A percentile compares a stretch with the other conserved stretches of the same genome.
These are phyloP conservation scores for Solanum hybrid DNA, from an alignment of 305 asterid genomes.

Conservation along the genomic window DNA sequence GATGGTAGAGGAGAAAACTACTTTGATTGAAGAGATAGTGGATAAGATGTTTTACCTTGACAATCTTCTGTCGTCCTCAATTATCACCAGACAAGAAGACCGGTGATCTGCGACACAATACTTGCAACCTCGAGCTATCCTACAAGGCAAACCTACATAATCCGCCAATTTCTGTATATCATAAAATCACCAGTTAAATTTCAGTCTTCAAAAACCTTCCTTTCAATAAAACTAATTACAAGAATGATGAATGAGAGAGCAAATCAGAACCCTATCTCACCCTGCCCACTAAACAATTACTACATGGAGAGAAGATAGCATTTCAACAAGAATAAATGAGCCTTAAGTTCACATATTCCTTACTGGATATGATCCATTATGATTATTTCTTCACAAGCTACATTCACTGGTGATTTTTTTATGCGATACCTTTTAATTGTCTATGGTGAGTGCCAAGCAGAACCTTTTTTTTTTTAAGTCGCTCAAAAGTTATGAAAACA, in stretches of 20 bases:
- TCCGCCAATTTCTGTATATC: slow-evolving; percentile 83
- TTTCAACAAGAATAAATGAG: not conserved
- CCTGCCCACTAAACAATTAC: not conserved
- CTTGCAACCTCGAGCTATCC: slow-evolving; percentile 92
- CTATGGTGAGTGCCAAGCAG: not conserved
- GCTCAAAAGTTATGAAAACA: not conserved
- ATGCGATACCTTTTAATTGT: not conserved
- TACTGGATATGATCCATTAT: not conserved
- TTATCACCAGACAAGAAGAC: slow-evolving; percentile 79
- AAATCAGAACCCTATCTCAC: not conserved
- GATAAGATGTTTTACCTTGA: slow-evolving; percentile 40
- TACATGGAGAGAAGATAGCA: not conserved
- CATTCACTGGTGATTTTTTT: not conserved
- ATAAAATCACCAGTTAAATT: slow-evolving; percentile 4
- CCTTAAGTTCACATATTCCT: not conserved
- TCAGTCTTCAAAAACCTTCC: not conserved
- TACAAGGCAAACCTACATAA: slow-evolving; percentile 92
- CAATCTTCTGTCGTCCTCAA: slow-evolving; percentile 60
- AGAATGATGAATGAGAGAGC: not conserved
- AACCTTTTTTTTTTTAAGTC: not conserved
- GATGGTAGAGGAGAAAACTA: not conserved
- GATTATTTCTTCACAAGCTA: not conserved
- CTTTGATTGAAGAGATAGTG: not conserved
- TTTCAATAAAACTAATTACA: not conserved
- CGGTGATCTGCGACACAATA: slow-evolving; percentile 83